Percentiles rank a stretch among this genome's conserved stretches.
Conservation (phyloP, 2,329 filamentous ascomycete genomes). For the Fusarium hostae region DNA sequence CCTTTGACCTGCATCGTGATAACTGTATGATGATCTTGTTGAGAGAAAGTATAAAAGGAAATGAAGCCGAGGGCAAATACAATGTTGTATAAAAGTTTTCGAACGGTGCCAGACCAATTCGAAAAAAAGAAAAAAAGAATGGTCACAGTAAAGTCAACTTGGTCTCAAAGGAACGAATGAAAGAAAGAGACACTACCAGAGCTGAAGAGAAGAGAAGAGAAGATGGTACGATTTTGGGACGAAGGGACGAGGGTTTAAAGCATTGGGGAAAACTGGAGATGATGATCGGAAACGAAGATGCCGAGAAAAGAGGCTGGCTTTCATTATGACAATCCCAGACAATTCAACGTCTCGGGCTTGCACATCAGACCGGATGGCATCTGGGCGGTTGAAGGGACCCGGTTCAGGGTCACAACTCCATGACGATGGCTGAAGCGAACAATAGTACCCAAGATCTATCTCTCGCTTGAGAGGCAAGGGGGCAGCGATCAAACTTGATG, state of each 20-base stretch:
- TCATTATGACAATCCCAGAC: conserved; percentile 49
- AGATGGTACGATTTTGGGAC: conserved; percentile 47
- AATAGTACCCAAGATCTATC: background rate
- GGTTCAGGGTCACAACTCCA: conserved; percentile 28
- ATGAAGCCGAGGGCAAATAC: conserved; percentile 16
- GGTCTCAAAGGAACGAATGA: conserved; percentile 59
- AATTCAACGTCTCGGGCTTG: conserved; percentile 39
- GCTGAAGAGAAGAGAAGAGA: conserved; percentile 54
- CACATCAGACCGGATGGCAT: conserved; percentile 49
- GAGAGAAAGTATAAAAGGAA: conserved; percentile 29
- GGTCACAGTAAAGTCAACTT: conserved; percentile 51
- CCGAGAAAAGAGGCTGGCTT: conserved; percentile 52
- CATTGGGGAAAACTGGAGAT: conserved; percentile 47
- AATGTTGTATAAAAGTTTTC: conserved; percentile 29
- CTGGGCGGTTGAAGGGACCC: conserved; percentile 41
- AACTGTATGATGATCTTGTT: conserved; percentile 35
- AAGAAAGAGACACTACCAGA: conserved; percentile 61
- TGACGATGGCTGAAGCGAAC: conserved; percentile 20
- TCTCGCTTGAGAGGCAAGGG: conserved; percentile 7
- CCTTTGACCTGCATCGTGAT: conserved; percentile 65
- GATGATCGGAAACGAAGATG: conserved; percentile 46
- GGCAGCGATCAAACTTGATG: conserved; percentile 40
- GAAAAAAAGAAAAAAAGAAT: conserved; percentile 57
- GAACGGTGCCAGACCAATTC: conserved; percentile 63
- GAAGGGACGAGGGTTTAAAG: conserved; percentile 48